These are phyloP conservation scores for Ziziphus jujuba DNA, from an alignment of 306 rosid genomes.

Conservation along the genomic window DNA sequence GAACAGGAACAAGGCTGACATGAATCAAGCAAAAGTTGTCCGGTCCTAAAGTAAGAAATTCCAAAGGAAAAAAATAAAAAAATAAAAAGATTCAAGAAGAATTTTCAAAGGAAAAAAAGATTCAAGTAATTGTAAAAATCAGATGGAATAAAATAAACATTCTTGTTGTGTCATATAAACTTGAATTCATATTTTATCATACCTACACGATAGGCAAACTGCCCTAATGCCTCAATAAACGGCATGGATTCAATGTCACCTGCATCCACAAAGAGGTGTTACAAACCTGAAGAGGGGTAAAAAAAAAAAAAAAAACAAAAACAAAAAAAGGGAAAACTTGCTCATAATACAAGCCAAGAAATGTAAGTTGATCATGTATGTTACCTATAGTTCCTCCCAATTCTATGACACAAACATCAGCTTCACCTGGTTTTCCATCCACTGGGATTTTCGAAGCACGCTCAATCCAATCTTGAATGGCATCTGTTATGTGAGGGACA, in stretches of 20 bases:
- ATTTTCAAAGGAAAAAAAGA: neutral
- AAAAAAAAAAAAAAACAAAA: no score
- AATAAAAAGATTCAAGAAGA: neutral
- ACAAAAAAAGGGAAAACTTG: conserved; percentile 11
- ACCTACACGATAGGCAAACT: conserved; percentile 54
- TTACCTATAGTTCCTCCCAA: conserved; percentile 57
- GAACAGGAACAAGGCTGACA: conserved; percentile 56
- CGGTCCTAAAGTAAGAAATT: conserved; percentile 32
- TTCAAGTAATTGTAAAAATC: neutral
- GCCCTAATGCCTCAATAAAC: conserved; percentile 54
- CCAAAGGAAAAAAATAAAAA: no score
- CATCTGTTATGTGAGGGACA: conserved; percentile 60
- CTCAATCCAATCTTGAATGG: conserved; percentile 55
- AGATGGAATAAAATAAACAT: neutral
- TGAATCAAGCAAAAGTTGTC: conserved; percentile 50
- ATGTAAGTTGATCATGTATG: neutral
- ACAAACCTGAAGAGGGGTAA: conserved; percentile 18
- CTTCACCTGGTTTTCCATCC: conserved; percentile 45
- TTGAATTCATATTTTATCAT: conserved; percentile 9
- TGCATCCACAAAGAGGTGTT: conserved; percentile 22
- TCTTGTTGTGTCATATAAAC: neutral
- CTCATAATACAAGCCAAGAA: neutral
- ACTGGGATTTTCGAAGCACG: conserved; percentile 41
- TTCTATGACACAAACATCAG: conserved; percentile 58
- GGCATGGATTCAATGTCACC: conserved; percentile 63